Evolutionary conservation across 768 basidiomycete species (phyloP).

Genomic region (Infundibulicybe gibba): DNA sequence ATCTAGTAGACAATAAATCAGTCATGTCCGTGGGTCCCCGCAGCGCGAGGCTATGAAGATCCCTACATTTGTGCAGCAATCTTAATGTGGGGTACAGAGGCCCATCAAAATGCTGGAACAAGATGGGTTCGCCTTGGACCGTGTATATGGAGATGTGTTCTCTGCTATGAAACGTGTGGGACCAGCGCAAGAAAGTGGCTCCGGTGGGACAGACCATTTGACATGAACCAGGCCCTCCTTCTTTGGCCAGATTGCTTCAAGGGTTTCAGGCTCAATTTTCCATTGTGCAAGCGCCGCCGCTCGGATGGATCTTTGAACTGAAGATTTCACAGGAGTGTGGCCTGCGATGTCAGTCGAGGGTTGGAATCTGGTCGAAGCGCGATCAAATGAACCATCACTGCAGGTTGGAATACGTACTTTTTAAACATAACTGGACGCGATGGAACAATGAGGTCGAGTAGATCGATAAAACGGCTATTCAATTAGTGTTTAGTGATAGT

Average conservation of each 20-base stretch:
- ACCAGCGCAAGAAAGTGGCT: constrained; percentile 4
- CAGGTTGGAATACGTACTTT: constrained; percentile 41
- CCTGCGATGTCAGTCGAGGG: constrained; percentile 80
- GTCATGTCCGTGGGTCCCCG: constrained; percentile 1
- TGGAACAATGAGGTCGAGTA: neutral
- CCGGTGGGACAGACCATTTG: constrained; percentile 72
- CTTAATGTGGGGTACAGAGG: constrained; percentile 87
- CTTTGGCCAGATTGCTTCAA: constrained; percentile 98
- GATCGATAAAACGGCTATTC: constrained; percentile 4
- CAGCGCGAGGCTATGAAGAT: neutral
- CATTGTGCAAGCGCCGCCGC: constrained; percentile 77
- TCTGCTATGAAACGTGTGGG: constrained; percentile 56
- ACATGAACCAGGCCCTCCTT: constrained; percentile 91
- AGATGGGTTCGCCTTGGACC: constrained; percentile 79
- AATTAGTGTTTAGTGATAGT: neutral
- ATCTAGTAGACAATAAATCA: constrained; percentile 46
- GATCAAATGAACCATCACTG: constrained; percentile 1
- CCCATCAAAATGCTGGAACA: constrained; percentile 97
- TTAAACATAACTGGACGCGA: constrained; percentile 56
- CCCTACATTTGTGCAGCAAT: constrained; percentile 85
- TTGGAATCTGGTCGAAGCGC: constrained; percentile 47
- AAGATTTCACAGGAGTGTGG: constrained; percentile 90
- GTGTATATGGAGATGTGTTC: constrained; percentile 95
- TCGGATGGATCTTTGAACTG: constrained; percentile 88
- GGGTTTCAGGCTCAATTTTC: constrained; percentile 72